Percentiles rank a stretch among this genome's conserved stretches.
Evolutionary conservation across 129 eudicot species (phyloP).

Genomic region (Heracleum sosnowskyi): DNA sequence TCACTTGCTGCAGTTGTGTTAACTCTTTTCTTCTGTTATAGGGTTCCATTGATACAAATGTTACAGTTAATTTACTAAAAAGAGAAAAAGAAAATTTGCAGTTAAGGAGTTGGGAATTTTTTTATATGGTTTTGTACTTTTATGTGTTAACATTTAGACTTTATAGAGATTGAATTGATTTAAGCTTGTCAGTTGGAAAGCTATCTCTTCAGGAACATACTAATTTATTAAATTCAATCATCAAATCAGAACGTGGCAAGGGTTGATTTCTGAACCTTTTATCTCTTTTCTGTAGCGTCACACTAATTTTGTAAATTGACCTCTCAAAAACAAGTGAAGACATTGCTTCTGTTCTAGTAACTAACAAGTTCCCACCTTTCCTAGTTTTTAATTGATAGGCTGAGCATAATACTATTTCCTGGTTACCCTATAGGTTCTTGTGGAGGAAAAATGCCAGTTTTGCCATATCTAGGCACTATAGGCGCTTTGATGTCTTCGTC

Average conservation of each 20-base stretch:
- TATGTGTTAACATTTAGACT: not conserved
- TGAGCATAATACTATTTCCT: not conserved
- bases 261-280: not conserved
- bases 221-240: not conserved
- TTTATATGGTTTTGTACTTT: not conserved
- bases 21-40: not conserved
- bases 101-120: not conserved
- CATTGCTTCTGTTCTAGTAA: not conserved
- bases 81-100: no score
- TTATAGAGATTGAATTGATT: not conserved
- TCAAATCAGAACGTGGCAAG: not conserved
- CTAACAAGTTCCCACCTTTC: not conserved
- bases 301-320: not conserved
- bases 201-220: not conserved
- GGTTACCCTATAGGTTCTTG: conserved; percentile 51
- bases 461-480: conserved; percentile 92
- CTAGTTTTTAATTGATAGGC: not conserved
- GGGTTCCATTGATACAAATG: not conserved
- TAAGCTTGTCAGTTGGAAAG: not conserved
- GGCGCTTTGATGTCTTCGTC: conserved; percentile 76
- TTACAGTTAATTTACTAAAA: not conserved
- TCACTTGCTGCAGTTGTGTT: not conserved
- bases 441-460: conserved; percentile 95
- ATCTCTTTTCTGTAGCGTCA: not conserved
- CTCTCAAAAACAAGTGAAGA: not conserved